phyloP scores from a whole-genome alignment of 2,329 filamentous ascomycete species.

The Talaromyces funiculosus region DNA sequence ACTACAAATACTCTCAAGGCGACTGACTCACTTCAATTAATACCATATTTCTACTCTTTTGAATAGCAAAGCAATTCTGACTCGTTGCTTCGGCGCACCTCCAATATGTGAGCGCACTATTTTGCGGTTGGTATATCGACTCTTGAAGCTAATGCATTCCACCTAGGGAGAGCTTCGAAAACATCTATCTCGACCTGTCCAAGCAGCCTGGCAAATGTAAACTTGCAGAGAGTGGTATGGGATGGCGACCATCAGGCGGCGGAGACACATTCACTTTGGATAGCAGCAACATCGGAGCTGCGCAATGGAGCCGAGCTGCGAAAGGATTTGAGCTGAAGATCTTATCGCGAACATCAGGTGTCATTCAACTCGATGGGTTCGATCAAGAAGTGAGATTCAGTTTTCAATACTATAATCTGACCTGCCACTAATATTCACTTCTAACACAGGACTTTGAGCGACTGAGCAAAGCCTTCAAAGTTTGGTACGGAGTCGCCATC shows the following conservation, averaged over 20 bases:
- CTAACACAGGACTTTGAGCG: conserved; percentile 72
- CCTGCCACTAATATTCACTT: neutral
- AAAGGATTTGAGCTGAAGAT: conserved; percentile 94
- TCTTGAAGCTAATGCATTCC: conserved; percentile 1
- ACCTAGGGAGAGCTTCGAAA: conserved; percentile 83
- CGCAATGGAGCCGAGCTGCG: conserved; percentile 91
- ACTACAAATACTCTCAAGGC: neutral
- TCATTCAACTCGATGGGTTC: conserved; percentile 94
- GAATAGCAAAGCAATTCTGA: neutral
- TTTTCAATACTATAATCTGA: neutral
- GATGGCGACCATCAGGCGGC: conserved; percentile 85
- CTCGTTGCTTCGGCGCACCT: conserved; percentile 19
- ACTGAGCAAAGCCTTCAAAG: conserved; percentile 87
- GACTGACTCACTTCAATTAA: too few relatives aligned
- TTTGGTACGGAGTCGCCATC: conserved; percentile 92
- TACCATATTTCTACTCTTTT: too few relatives aligned
- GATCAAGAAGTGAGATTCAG: conserved; percentile 64
- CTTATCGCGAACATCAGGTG: conserved; percentile 71
- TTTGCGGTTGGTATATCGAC: neutral
- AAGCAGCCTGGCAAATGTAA: conserved; percentile 89
- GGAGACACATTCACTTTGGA: conserved; percentile 93
- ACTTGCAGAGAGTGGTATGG: conserved; percentile 88
- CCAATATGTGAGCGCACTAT: conserved; percentile 29
- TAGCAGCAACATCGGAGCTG: conserved; percentile 72
- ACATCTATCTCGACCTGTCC: conserved; percentile 92